Base-by-base conservation (phyloP, 2,329 filamentous ascomycete species). In the Cladosporium sphaerospermum region DNA sequence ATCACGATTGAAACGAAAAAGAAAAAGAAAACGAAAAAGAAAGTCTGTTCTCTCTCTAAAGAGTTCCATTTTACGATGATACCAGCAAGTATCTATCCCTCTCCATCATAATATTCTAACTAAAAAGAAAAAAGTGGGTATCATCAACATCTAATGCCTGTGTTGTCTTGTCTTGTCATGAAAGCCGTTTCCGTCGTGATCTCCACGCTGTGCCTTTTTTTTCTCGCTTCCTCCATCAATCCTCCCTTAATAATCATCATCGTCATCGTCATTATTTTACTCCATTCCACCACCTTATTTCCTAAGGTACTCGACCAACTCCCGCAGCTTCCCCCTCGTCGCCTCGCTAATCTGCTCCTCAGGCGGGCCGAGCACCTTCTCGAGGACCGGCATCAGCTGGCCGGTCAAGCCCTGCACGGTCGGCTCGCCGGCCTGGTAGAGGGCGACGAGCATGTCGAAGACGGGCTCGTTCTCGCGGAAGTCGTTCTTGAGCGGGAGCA, bases 401-500 rank as follows among this genome's bases (percentile, higher is more conserved):
- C 82, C 78, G 4, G 88, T 90, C 44, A 89, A 77, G 62, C 81
- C 76, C 69, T 84, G 81, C 44, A 91, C 79, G 2, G 83, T 86
- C 10, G 79, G 74, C 71, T 92, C 85, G 59, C 82, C 79, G 57
- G 79, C 75, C 62, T 86, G 80, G 70, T 90, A 96, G 59, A 97
- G 80, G 71, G 87, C 84, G 71, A 88, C 85, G 64, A 99, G 85
- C 82, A 91, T 95, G 69, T 86, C 81, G 74, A 86, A 99, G 56
- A 97, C 84, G 8, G 93, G 90, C 64, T 89, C 88, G 73, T 99
- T 97, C 81, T 97, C 93, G 72, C 96, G 90, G 64, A 82, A 97
- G 70, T 97, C 93, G 68, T 96, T 91, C 71, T 88, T 88, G 57
- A 97, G 78, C 9, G 93, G 93, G 36, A 97, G 80, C 28, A 91